Evolutionary conservation across 257 asterid species (phyloP).

Genomic region (Scutellaria barbata): DNA sequence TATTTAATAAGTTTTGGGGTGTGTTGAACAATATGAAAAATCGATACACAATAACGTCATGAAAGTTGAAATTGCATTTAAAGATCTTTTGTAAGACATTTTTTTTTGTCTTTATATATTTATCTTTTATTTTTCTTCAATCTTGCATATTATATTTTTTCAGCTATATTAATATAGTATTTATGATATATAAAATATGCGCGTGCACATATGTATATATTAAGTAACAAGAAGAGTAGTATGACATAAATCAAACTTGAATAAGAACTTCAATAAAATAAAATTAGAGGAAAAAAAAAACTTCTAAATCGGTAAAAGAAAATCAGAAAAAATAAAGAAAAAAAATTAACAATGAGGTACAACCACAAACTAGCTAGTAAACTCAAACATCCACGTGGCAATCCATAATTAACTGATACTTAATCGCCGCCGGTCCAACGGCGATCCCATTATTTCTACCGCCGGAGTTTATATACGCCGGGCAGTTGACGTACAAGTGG

Average conservation of each 20-base stretch:
- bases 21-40: no score
- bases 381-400: conserved; percentile 62
- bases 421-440: conserved; percentile 48
- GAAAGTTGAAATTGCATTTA: no score
- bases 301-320: not conserved
- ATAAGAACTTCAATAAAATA: not conserved
- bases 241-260: not conserved
- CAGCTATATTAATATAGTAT: no score
- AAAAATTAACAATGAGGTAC: conserved; percentile 17
- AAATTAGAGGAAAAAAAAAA: not conserved
- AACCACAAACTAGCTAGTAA: not conserved
- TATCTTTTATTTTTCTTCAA: no score
- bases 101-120: no score
- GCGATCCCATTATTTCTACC: conserved; percentile 35
- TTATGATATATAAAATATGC: no score
- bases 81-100: no score
- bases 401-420: conserved; percentile 56
- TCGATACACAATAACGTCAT: no score
- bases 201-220: no score
- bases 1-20: no score
- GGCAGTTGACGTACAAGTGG: conserved; percentile 56
- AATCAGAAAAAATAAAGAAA: no score
- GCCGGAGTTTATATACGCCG: conserved; percentile 52
- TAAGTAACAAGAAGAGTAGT: not conserved
- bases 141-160: no score